Conservation (phyloP, 257 asterid genomes). For the Solanum medicagineum region DNA sequence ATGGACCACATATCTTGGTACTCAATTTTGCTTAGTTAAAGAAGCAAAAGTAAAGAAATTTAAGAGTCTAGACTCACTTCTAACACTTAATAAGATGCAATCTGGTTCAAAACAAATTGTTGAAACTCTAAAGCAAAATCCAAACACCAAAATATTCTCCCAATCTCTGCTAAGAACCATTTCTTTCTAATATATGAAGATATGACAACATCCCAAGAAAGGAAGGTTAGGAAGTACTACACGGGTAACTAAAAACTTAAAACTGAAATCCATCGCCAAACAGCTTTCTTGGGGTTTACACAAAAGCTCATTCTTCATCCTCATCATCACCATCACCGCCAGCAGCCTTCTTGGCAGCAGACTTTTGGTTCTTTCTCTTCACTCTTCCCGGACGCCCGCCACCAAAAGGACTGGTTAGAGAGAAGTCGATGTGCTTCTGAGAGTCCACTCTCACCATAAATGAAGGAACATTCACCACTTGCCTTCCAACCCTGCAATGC, state of each 20-base stretch:
- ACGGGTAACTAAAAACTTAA: background rate
- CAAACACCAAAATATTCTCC: background rate
- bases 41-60: background rate
- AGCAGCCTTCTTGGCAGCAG: constrained; percentile 55
- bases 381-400: constrained; percentile 62
- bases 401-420: constrained; percentile 61
- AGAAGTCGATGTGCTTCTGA: constrained; percentile 59
- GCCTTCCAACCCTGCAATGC: constrained; percentile 49
- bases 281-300: background rate
- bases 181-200: background rate
- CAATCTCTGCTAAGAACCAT: background rate
- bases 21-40: background rate
- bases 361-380: constrained; percentile 48
- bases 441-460: constrained; percentile 60
- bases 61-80: background rate
- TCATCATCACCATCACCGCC: constrained; percentile 66
- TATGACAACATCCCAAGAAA: background rate
- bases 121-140: background rate
- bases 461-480: constrained; percentile 59
- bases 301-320: constrained; percentile 13
- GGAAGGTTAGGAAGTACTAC: background rate
- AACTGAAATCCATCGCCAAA: background rate
- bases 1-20: too few species aligned
- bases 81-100: background rate
- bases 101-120: background rate